Evolutionary conservation across 2,329 filamentous ascomycete genomes (phyloP).

Genomic region (Talaromyces sp.): DNA sequence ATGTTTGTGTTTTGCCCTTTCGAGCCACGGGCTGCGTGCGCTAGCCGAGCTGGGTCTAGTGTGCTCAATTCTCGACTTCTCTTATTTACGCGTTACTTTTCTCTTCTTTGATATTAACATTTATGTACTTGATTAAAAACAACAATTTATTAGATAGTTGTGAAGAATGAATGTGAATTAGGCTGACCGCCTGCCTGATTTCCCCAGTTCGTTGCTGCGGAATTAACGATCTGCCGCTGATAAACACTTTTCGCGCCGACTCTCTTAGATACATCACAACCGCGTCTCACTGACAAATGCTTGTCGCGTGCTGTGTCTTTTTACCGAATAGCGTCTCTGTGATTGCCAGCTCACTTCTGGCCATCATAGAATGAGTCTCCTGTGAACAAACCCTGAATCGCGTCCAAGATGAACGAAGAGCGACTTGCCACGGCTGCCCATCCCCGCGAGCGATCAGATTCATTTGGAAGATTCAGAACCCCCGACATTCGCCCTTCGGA

Average conservation of each 20-base stretch:
- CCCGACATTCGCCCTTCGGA: background rate
- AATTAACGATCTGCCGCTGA: background rate
- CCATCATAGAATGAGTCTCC: background rate
- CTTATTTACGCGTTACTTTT: background rate
- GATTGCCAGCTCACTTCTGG: background rate
- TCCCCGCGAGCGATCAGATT: background rate
- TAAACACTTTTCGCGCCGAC: background rate
- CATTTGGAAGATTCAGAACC: background rate
- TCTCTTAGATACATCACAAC: constrained; percentile 3
- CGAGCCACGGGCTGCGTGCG: constrained; percentile 4
- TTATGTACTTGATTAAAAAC: too few species aligned
- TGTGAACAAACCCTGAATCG: background rate
- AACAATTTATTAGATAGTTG: background rate
- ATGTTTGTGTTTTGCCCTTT: constrained; percentile 30
- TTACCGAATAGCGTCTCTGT: background rate
- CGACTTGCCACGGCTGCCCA: background rate
- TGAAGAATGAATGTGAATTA: too few species aligned
- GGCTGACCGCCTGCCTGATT: background rate
- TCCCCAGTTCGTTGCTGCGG: background rate
- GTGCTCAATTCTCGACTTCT: background rate
- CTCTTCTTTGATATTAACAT: too few species aligned
- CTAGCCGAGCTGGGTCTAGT: background rate
- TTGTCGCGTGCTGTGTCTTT: background rate
- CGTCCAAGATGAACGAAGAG: background rate
- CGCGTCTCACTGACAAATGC: background rate